Conservation (phyloP, 352 stramenopile species). For the Pythium rhizo-oryzae region DNA sequence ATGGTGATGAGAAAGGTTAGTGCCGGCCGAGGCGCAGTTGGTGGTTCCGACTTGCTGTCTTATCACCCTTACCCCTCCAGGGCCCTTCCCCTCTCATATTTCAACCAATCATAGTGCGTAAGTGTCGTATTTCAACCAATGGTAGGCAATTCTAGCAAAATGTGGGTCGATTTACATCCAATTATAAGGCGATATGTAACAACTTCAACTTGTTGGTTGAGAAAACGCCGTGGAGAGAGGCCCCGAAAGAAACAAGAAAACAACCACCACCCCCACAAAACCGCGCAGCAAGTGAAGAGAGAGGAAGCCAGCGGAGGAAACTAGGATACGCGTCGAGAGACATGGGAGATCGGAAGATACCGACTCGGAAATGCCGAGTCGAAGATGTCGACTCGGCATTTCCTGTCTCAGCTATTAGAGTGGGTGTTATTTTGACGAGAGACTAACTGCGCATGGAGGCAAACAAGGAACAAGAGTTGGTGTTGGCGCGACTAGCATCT, state of each 20-base stretch:
- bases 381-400: no score
- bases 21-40: conserved; percentile 14
- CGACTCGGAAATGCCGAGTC: no score
- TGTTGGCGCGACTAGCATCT: neutral
- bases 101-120: conserved; percentile 36
- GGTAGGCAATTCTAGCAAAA: no score
- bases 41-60: conserved; percentile 35
- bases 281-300: neutral
- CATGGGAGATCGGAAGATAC: no score
- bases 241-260: neutral
- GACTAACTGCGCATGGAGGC: no score
- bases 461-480: no score
- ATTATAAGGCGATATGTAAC: conserved; percentile 13
- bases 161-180: conserved; percentile 28
- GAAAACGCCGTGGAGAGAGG: conserved; percentile 9
- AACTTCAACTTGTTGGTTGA: conserved; percentile 50
- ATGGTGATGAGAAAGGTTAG: conserved; percentile 18
- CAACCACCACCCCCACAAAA: neutral
- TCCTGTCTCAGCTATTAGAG: no score
- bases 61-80: conserved; percentile 25
- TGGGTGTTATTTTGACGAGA: no score
- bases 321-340: neutral
- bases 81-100: conserved; percentile 13
- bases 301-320: neutral
- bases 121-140: conserved; percentile 18